Conservation (phyloP, 345 rosid species). For the Citrus glauca region DNA sequence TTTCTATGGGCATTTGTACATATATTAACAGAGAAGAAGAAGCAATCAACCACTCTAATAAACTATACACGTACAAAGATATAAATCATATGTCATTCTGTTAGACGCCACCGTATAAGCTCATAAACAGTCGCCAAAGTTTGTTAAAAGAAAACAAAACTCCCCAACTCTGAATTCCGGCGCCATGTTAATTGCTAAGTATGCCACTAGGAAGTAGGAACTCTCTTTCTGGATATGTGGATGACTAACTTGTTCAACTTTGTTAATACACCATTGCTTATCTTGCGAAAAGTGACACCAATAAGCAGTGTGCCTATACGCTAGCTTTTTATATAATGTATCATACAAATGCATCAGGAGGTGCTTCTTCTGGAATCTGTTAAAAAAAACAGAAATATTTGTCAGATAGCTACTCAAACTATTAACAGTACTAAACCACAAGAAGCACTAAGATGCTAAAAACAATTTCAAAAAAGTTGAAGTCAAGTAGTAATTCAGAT, state of each 20-base stretch:
- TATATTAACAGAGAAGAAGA: neutral
- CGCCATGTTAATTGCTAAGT: neutral
- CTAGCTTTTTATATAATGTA: neutral
- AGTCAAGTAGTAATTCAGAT: neutral
- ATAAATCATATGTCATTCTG: neutral
- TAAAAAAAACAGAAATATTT: neutral
- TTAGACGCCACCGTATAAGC: neutral
- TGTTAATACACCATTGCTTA: neutral
- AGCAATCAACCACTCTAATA: neutral
- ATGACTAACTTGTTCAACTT: neutral
- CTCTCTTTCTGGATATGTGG: neutral
- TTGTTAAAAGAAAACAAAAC: neutral
- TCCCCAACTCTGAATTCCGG: neutral
- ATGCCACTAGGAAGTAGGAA: neutral
- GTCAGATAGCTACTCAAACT: neutral
- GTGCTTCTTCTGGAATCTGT: conserved; percentile 65
- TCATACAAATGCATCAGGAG: conserved; percentile 39
- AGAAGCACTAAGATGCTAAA: neutral
- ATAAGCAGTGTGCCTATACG: neutral
- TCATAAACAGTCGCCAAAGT: neutral
- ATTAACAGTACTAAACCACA: neutral
- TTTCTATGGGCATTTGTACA: neutral
- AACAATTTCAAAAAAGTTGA: neutral
- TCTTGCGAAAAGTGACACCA: neutral
- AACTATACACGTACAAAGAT: neutral